A percentile compares a stretch with the other conserved stretches of the same genome.
These are phyloP conservation scores for Protomyces inundatus DNA, from an alignment of 1,139 yeast species.

Conservation along the genomic window DNA sequence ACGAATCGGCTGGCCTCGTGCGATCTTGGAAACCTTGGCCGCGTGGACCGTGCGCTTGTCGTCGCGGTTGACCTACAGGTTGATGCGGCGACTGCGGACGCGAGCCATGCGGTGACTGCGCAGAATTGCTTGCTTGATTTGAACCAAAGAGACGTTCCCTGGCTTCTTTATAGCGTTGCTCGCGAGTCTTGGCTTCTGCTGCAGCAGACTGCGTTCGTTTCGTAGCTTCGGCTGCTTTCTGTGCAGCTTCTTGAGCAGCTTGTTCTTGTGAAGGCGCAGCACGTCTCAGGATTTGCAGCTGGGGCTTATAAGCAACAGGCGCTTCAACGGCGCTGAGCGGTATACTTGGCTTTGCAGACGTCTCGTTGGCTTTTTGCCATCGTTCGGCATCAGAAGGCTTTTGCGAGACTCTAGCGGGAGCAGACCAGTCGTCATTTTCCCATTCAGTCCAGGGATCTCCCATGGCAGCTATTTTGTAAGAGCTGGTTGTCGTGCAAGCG, in stretches of 20 bases:
- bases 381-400: constrained; percentile 4
- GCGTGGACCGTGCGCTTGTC: neutral
- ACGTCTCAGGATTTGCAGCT: constrained; percentile 7
- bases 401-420: neutral
- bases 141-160: constrained; percentile 14
- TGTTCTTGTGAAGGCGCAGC: neutral
- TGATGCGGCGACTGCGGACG: neutral
- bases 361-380: constrained; percentile 14
- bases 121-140: neutral
- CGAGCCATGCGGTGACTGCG: neutral
- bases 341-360: neutral
- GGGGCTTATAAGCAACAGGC: constrained; percentile 5
- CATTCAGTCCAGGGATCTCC: constrained; percentile 25
- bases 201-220: neutral
- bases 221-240: neutral
- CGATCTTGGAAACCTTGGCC: neutral
- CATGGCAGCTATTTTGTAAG: neutral
- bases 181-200: neutral
- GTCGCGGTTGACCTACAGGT: neutral
- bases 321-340: neutral
- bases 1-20: neutral
- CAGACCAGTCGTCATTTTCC: constrained; percentile 22
- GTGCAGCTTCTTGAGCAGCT: neutral
- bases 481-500: neutral
- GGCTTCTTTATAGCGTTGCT: constrained; percentile 17